phyloP scores from a whole-genome alignment of 2,329 filamentous ascomycete genomes.

The Verticillium albo-atrum region DNA sequence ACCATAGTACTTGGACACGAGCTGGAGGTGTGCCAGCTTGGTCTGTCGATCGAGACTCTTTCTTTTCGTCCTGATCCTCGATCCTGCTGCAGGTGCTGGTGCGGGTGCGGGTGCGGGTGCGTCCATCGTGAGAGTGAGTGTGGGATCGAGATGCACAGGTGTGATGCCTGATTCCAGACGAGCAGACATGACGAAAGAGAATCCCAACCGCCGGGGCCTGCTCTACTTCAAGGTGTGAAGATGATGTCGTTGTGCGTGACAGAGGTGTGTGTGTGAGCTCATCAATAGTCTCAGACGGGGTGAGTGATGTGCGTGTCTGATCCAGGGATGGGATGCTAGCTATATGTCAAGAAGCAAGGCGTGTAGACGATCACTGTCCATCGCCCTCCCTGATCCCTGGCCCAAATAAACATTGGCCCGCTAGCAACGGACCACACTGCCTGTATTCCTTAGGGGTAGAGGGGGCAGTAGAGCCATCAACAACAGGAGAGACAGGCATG shows the following conservation, averaged over 20 bases:
- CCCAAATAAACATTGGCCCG: conserved; percentile 7
- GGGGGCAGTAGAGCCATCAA: conserved; percentile 7
- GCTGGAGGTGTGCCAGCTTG: conserved; percentile 31
- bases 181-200: conserved; percentile 5
- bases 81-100: background rate
- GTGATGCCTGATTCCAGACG: background rate
- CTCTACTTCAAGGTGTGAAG: background rate
- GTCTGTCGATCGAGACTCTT: conserved; percentile 28
- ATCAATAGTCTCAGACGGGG: conserved; percentile 4
- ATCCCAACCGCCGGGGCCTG: background rate
- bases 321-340: conserved; percentile 4
- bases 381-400: conserved; percentile 6
- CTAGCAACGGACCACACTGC: conserved; percentile 1
- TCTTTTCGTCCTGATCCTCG: background rate
- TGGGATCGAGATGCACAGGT: background rate
- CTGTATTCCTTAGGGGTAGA: conserved; percentile 6
- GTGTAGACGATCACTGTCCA: background rate
- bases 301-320: conserved; percentile 1
- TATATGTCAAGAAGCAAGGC: conserved; percentile 6
- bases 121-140: background rate
- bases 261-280: conserved; percentile 8
- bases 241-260: conserved; percentile 7
- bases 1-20: conserved; percentile 33
- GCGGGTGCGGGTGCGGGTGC: background rate
- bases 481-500: conserved; percentile 11